Evolutionary conservation across 768 basidiomycete genomes (phyloP).

Genomic region (Hirschioporus abietinus): DNA sequence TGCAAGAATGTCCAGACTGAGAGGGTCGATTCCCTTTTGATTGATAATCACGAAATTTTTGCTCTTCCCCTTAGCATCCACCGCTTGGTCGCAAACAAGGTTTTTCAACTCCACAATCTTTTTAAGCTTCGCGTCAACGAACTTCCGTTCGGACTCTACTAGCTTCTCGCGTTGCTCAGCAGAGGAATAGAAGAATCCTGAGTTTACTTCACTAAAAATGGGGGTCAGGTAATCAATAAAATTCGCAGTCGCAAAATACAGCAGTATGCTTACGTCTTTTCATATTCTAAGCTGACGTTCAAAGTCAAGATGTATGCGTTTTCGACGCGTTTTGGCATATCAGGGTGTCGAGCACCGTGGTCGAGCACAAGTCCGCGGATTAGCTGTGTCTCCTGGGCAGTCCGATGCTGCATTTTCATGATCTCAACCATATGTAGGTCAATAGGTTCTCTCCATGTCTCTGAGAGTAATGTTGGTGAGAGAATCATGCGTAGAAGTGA

Average conservation of each 20-base stretch:
- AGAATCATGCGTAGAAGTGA: conserved; percentile 15
- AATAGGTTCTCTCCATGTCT: conserved; percentile 82
- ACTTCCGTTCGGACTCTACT: conserved; percentile 92
- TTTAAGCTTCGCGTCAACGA: conserved; percentile 89
- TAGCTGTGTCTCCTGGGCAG: conserved; percentile 94
- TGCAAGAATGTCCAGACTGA: conserved; percentile 90
- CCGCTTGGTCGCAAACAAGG: conserved; percentile 88
- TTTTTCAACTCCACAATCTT: conserved; percentile 98
- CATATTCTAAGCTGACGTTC: conserved; percentile 97
- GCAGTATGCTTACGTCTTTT: conserved; percentile 81
- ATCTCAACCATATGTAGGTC: conserved; percentile 99
- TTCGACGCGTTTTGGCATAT: conserved; percentile 98
- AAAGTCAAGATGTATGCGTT: conserved; percentile 93
- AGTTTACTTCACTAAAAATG: conserved; percentile 86
- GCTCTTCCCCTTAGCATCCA: conserved; percentile 73
- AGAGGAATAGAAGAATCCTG: conserved; percentile 98
- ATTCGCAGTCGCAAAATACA: neutral
- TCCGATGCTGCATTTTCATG: conserved; percentile 99
- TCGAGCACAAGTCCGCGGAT: conserved; percentile 94
- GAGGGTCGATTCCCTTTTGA: conserved; percentile 98
- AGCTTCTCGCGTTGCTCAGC: conserved; percentile 98
- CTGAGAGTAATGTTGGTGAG: conserved; percentile 43
- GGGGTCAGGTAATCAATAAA: conserved; percentile 12
- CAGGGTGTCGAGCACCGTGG: conserved; percentile 95
- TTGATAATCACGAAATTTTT: conserved; percentile 95